phyloP scores from a whole-genome alignment of 2,329 filamentous ascomycete species.

The Claviceps digitariae region DNA sequence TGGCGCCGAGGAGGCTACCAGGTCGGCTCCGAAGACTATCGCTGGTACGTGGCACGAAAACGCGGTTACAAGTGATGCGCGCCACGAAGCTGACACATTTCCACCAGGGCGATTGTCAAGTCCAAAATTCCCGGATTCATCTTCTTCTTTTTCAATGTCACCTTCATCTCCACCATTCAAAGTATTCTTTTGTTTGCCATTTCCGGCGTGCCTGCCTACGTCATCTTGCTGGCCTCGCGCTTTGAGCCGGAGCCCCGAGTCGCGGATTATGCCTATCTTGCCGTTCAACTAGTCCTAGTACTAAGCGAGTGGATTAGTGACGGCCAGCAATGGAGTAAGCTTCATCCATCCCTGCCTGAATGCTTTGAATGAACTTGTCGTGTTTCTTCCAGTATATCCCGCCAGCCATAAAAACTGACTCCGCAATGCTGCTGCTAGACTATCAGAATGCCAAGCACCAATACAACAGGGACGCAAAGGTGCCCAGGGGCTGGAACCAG shows the following conservation, averaged over 20 bases:
- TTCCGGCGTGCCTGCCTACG: slow-evolving; percentile 64
- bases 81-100: not conserved
- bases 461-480: slow-evolving; percentile 60
- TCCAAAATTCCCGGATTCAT: slow-evolving; percentile 45
- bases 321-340: slow-evolving; percentile 73
- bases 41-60: slow-evolving; percentile 42
- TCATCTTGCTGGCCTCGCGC: slow-evolving; percentile 60
- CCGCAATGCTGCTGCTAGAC: slow-evolving; percentile 25
- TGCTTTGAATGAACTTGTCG: too few species aligned
- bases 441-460: slow-evolving; percentile 70
- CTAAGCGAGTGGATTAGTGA: slow-evolving; percentile 70
- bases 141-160: slow-evolving; percentile 76
- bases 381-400: not conserved
- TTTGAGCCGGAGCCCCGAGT: slow-evolving; percentile 37
- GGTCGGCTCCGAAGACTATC: slow-evolving; percentile 85
- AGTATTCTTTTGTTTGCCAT: slow-evolving; percentile 69
- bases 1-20: slow-evolving; percentile 88
- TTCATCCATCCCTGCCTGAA: not conserved
- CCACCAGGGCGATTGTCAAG: slow-evolving; percentile 53
- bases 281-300: slow-evolving; percentile 35
- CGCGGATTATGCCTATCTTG: slow-evolving; percentile 35
- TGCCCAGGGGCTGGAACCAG: slow-evolving; percentile 50
- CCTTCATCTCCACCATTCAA: slow-evolving; percentile 81
- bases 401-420: not conserved
- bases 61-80: not conserved